Base-by-base conservation (phyloP, 2,329 filamentous ascomycete species). In the Lasiodiplodia sp. region DNA sequence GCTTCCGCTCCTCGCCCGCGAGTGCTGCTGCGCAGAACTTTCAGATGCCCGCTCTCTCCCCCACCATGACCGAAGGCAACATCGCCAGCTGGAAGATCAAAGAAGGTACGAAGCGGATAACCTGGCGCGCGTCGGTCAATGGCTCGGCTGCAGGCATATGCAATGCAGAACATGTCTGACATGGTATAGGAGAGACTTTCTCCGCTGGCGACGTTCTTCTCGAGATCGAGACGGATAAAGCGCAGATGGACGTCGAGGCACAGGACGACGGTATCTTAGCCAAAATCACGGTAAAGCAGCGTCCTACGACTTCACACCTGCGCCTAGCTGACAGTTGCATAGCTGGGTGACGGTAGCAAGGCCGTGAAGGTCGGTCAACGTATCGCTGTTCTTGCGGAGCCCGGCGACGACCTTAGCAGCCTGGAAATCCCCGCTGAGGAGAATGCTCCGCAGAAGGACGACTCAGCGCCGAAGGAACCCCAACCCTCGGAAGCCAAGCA, bases 141-240 rank as follows among this genome's bases (percentile, higher is more conserved):
- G 60, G 25, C 47, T 25, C 4, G 47, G 28, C 23, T 6, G 60
- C 8, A 34, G 47, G 21, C 63, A 55, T 28, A 56, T 31, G 8
- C 18, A 34, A 37, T 14, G 16, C 23, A 28, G 7, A 52, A 66
- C 28, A 63, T 62, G 67, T 68, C 73, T 79, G 69, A 77, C 69
- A 49, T 51, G 49, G 28, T 31, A 12, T 67, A 85, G 83, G 93
- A 78, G 92, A 96, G 73, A 86, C 88, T 64, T 97, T 93, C 80
- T 85, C 87, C 62, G 91, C 93, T 69, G 93, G 93, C 73, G 93
- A 97, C 79, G 92, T 97, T 38, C 86, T 97, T 64, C 88, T 97
- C 69, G 93, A 97, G 82, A 96, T 97, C 78, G 93, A 97, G 83
- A 97, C 93, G 69, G 93, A 97, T 81, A 97, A 97, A 86, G 93